Evolutionary conservation across 306 rosid species (phyloP).

Genomic region (Malus domestica): DNA sequence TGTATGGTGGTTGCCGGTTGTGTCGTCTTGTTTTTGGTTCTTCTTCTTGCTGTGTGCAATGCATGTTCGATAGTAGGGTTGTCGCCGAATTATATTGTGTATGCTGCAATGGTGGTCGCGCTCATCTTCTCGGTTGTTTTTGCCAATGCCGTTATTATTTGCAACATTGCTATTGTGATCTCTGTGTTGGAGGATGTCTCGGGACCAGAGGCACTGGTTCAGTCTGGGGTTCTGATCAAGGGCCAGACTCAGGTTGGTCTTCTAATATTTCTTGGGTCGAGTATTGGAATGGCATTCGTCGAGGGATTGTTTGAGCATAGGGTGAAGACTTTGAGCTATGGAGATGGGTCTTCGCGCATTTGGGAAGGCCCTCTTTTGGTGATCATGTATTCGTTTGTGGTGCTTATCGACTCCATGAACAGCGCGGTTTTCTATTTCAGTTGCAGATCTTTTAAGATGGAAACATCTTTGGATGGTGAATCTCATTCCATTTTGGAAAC

Average conservation of each 20-base stretch:
- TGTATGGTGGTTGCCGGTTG: constrained; percentile 63
- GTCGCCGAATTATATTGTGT: constrained; percentile 38
- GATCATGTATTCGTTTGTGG: constrained; percentile 81
- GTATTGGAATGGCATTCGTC: constrained; percentile 83
- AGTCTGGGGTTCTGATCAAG: constrained; percentile 58
- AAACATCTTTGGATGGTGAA: constrained; percentile 5
- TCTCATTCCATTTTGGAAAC: constrained; percentile 10
- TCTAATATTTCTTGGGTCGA: constrained; percentile 73
- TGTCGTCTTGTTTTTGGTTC: constrained; percentile 56
- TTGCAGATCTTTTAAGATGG: constrained; percentile 18
- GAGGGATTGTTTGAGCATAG: constrained; percentile 93
- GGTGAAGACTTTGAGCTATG: constrained; percentile 90
- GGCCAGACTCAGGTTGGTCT: constrained; percentile 94
- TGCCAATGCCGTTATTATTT: constrained; percentile 76
- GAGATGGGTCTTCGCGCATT: constrained; percentile 87
- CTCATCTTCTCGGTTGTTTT: constrained; percentile 64
- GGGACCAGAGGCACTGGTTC: constrained; percentile 81
- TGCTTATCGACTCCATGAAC: constrained; percentile 89
- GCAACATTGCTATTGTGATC: constrained; percentile 73
- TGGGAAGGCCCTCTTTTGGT: constrained; percentile 99
- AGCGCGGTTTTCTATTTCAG: constrained; percentile 27
- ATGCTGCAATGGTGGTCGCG: constrained; percentile 57
- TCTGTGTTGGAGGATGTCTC: constrained; percentile 85
- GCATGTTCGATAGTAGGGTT: constrained; percentile 53
- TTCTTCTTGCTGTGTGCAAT: constrained; percentile 66